phyloP scores from a whole-genome alignment of 2,329 filamentous ascomycete species.

The Claviceps capensis region DNA sequence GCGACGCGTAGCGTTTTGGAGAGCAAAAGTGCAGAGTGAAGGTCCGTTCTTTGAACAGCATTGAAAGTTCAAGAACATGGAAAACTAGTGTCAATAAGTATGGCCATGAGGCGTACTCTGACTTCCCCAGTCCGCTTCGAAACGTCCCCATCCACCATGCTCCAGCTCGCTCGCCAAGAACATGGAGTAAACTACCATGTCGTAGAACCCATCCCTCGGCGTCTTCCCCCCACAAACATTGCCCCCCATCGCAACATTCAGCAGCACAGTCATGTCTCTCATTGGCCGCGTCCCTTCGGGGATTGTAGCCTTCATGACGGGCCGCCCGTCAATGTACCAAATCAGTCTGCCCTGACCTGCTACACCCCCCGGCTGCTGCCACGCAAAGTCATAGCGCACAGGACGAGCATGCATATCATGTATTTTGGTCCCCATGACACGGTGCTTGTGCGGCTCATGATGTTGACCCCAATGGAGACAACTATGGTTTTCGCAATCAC shows the following conservation, averaged over 20 bases:
- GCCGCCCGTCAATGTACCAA: slow-evolving; percentile 44
- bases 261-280: slow-evolving; percentile 40
- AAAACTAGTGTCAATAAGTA: slow-evolving; percentile 13
- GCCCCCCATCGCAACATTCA: slow-evolving; percentile 50
- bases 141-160: slow-evolving; percentile 38
- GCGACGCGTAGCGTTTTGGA: too few relatives aligned
- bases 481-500: slow-evolving; percentile 37
- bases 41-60: too few relatives aligned
- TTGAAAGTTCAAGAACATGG: too few relatives aligned
- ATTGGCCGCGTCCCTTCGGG: slow-evolving; percentile 38
- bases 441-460: slow-evolving; percentile 42
- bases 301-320: slow-evolving; percentile 42
- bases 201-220: slow-evolving; percentile 39
- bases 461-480: slow-evolving; percentile 47
- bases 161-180: slow-evolving; percentile 37
- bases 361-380: slow-evolving; percentile 33
- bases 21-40: too few relatives aligned
- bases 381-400: slow-evolving; percentile 41
- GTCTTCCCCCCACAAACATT: slow-evolving; percentile 40
- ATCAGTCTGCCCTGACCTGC: slow-evolving; percentile 33
- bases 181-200: slow-evolving; percentile 39
- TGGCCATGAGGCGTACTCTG: slow-evolving; percentile 15
- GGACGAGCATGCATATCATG: slow-evolving; percentile 31
- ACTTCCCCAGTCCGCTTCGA: slow-evolving; percentile 35
- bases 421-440: slow-evolving; percentile 37